Evolutionary conservation across 2,329 filamentous ascomycete genomes (phyloP).

Genomic region (Aspergillus thermomutatus): DNA sequence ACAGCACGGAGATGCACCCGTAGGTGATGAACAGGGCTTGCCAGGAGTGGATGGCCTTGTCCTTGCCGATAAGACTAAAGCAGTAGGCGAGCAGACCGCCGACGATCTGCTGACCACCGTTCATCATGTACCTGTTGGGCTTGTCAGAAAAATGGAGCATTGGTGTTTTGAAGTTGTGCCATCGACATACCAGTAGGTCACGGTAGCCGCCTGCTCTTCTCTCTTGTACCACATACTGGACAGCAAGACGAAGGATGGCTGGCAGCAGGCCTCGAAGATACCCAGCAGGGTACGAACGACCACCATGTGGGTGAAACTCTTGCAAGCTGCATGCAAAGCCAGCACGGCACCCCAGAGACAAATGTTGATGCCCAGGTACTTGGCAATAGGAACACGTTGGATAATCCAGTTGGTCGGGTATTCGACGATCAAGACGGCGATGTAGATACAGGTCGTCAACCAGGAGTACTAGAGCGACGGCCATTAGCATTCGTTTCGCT

Average conservation of each 20-base stretch:
- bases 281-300: slow-evolving; percentile 64
- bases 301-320: slow-evolving; percentile 59
- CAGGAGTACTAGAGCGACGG: slow-evolving; percentile 57
- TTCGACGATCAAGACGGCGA: slow-evolving; percentile 67
- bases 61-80: slow-evolving; percentile 49
- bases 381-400: slow-evolving; percentile 63
- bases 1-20: slow-evolving; percentile 61
- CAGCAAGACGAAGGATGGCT: slow-evolving; percentile 65
- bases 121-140: slow-evolving; percentile 65
- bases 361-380: slow-evolving; percentile 63
- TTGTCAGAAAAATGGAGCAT: slow-evolving; percentile 9
- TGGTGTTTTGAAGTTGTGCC: neutral
- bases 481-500: neutral
- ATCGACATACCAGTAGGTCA: slow-evolving; percentile 61
- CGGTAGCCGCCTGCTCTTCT: slow-evolving; percentile 63
- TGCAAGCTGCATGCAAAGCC: slow-evolving; percentile 59
- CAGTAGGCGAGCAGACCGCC: slow-evolving; percentile 65
- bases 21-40: slow-evolving; percentile 67
- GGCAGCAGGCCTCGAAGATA: slow-evolving; percentile 67
- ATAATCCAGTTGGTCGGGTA: slow-evolving; percentile 68
- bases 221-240: slow-evolving; percentile 69
- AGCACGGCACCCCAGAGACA: slow-evolving; percentile 61
- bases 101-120: slow-evolving; percentile 69
- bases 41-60: slow-evolving; percentile 59
- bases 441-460: slow-evolving; percentile 72